Evolutionary conservation across 495 filamentous ascomycete species (phyloP), one percentile per base, ranked within the genome.

Genomic region (Neurospora sp.): DNA sequence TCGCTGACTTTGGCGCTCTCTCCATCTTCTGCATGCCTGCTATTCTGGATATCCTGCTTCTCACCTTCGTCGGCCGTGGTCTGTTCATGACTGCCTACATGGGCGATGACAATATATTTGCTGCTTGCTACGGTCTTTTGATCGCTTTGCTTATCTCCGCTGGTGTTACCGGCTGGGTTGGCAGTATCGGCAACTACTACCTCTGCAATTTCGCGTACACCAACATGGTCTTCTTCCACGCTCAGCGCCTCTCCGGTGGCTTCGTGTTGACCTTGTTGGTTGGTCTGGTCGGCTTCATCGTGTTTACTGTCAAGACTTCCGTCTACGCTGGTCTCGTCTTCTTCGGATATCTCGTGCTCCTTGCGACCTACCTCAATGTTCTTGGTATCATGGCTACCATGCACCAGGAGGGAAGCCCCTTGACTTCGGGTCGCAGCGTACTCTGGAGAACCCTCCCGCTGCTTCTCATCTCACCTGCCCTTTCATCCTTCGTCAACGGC

Each of bases 311-410:
- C 37, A 75, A 80, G 40, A 35, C 41, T 9, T 70, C 73, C 3
- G 48, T 75, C 2, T 68, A 40, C 31, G 77, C 81, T 14, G 86
- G 83, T 40, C 83, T 88, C 27, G 78, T 85, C 40, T 88, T 87
- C 72, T 84, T 85, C 70, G 82, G 85, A 9, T 88, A 88, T 68
- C 74, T 87, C 1, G 72, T 87, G 18, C 78, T 84, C 3, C 74
- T 88, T 35, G 84, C 86, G 4, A 84, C 84, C 3, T 87, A 88
- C 77, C 83, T 88, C 69, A 85, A 84, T 18, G 72, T 82, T 0
- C 84, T 88, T 70, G 86, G 75, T 37, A 74, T 80, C 9, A 76
- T 80, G 76, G 72, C 77, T 7, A 80, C 78, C 16, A 79, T 80
- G 78, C 76, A 80, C 38, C 78, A 79, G 40, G 65, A 45, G 10